Conservation (phyloP, 192 early-diverging fungal species). For the Coemansia sp. region DNA sequence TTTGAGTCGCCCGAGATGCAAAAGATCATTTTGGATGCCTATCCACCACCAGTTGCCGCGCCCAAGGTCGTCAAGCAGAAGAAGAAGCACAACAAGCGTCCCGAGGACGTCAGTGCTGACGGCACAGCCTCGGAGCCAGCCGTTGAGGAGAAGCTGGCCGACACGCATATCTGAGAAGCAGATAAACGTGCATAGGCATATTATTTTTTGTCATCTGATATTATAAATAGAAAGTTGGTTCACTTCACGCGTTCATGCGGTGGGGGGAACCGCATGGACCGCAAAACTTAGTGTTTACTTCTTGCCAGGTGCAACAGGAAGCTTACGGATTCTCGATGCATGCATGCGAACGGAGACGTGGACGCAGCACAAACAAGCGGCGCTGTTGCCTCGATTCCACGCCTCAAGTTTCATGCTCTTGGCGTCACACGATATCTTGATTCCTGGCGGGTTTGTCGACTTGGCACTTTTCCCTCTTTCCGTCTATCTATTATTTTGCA, state of each 20-base stretch:
- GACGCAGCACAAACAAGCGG: constrained; percentile 1
- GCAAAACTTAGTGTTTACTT: background rate
- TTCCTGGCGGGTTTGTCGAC: background rate
- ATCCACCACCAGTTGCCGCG: constrained; percentile 67
- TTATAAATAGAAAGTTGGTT: background rate
- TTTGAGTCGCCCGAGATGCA: constrained; percentile 72
- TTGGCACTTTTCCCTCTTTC: background rate
- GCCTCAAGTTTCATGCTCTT: constrained; percentile 1
- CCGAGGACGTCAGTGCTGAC: constrained; percentile 12
- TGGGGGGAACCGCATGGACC: constrained; percentile 4
- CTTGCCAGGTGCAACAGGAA: background rate
- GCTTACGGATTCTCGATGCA: background rate
- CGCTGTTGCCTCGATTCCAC: constrained; percentile 6
- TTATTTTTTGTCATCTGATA: background rate
- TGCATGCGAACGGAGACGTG: background rate
- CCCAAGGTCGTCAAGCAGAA: constrained; percentile 60
- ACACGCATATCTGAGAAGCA: constrained; percentile 19
- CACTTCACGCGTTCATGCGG: background rate
- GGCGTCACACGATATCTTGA: background rate
- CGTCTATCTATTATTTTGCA: background rate
- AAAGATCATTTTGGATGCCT: constrained; percentile 76
- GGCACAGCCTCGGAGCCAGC: constrained; percentile 11
- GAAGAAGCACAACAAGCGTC: constrained; percentile 56
- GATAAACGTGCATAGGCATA: background rate
- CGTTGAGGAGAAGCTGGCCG: constrained; percentile 28